A percentile compares a stretch with the other conserved stretches of the same genome.
phyloP scores from a whole-genome alignment of 441 rosid genomes.

The Populus hybrid region DNA sequence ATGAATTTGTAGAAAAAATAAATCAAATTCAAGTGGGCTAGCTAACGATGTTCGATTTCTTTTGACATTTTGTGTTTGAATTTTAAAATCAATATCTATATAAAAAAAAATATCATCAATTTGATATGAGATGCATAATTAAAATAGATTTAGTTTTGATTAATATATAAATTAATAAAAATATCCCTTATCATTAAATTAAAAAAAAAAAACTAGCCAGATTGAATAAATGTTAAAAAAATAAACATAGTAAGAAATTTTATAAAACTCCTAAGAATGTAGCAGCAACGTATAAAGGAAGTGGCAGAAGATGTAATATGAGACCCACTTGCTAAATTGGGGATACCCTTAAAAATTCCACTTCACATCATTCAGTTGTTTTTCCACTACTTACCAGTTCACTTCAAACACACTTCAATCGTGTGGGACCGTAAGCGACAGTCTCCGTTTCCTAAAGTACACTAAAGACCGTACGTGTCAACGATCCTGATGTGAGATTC shows the following conservation, averaged over 20 bases:
- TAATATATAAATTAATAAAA: too few relatives aligned
- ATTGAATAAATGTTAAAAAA: too few relatives aligned
- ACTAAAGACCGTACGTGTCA: background rate
- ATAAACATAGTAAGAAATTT: too few relatives aligned
- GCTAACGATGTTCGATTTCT: background rate
- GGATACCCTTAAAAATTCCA: background rate
- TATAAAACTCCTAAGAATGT: background rate
- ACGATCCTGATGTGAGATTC: background rate
- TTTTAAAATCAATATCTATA: too few relatives aligned
- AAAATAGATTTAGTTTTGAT: background rate
- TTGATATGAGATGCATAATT: background rate
- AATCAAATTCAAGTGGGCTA: background rate
- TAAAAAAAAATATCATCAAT: too few relatives aligned
- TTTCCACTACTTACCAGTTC: background rate
- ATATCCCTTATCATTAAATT: background rate
- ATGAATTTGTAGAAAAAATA: too few relatives aligned
- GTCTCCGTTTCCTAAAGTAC: background rate
- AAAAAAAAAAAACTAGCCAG: too few relatives aligned
- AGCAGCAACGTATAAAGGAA: background rate
- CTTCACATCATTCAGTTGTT: background rate
- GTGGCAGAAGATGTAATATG: constrained; percentile 13
- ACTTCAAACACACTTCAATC: background rate
- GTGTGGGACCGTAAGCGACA: constrained; percentile 5
- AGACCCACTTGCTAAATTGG: background rate
- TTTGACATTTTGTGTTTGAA: background rate